Percentiles rank a stretch among this genome's conserved stretches.
phyloP scores from a whole-genome alignment of 192 early-diverging fungal species.

The Entomortierella beljakovae region DNA sequence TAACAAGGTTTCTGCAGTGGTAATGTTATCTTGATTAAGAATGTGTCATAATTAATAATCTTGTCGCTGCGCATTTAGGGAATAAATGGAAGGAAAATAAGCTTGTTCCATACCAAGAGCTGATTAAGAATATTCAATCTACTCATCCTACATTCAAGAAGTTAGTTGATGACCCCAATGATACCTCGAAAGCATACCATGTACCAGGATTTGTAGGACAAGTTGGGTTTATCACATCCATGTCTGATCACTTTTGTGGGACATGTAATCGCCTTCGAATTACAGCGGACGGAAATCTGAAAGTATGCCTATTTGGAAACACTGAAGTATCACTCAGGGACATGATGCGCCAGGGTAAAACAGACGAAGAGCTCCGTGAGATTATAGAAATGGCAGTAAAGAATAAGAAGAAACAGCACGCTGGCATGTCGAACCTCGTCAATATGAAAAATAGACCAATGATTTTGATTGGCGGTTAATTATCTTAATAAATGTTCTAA shows the following conservation, averaged over 20 bases:
- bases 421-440: conserved; percentile 90
- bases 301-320: conserved; percentile 95
- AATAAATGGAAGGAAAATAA: conserved; percentile 91
- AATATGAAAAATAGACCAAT: conserved; percentile 92
- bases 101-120: conserved; percentile 85
- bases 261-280: conserved; percentile 95
- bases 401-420: conserved; percentile 93
- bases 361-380: conserved; percentile 75
- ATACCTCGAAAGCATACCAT: conserved; percentile 87
- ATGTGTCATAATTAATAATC: not conserved
- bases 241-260: conserved; percentile 97
- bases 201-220: conserved; percentile 86
- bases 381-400: conserved; percentile 84
- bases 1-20: not conserved
- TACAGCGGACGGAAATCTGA: conserved; percentile 94
- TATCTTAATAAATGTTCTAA: not conserved
- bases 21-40: not conserved
- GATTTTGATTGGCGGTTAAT: conserved; percentile 92
- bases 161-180: conserved; percentile 78
- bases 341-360: conserved; percentile 71
- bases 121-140: conserved; percentile 69
- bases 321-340: conserved; percentile 89
- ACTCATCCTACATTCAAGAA: conserved; percentile 73
- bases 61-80: conserved; percentile 46
- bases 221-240: conserved; percentile 97